Evolutionary conservation across 192 early-diverging fungal genomes (phyloP), one percentile per base, ranked within the genome.

Genomic region (Backusella psychrophila): DNA sequence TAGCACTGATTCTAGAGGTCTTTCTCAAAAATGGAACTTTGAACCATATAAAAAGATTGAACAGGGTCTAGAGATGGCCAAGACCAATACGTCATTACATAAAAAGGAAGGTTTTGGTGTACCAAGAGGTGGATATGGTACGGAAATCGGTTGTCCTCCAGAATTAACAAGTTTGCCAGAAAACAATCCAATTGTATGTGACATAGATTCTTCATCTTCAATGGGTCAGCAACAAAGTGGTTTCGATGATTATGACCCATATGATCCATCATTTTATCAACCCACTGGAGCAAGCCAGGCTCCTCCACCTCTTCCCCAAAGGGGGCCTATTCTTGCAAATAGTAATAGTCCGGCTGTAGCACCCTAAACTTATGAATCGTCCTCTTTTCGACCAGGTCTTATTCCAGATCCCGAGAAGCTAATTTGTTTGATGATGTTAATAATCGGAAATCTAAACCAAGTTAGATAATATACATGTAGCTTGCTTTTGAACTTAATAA

Each of bases 51-150:
- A 53, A 26, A 59, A 65, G 7, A 68, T 80, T 41, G 79, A 80
- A 34, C 39, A 44, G 21, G 71, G 74, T 0, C 52, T 80, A 56
- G 72, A 75, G 14, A 34, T 71, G 34, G 74, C 74, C 7, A 49
- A 59, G 3, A 73, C 29, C 3, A 49, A 33, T 26, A 52, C 53
- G 2, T 49, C 69, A 36, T 35, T 77, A 6, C 76, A 76, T 29
- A 81, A 81, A 38, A 81, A 74, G 41, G 74, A 75, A 3, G 35
- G 63, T 33, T 78, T 78, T 82, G 77, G 81, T 29, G 12, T 52
- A 39, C 77, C 74, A 23, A 69, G 74, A 29, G 74, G 65, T 42
- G 81, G 77, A 26, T 78, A 82, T 71, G 76, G 53, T 26, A 76
- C 80, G 1, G 76, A 81, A 74, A 41, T 78, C 6, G 76, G 73